Evolutionary conservation across 2,329 filamentous ascomycete genomes (phyloP), one percentile per base, ranked within the genome.

Genomic region (Metarhizium anisopliae): DNA sequence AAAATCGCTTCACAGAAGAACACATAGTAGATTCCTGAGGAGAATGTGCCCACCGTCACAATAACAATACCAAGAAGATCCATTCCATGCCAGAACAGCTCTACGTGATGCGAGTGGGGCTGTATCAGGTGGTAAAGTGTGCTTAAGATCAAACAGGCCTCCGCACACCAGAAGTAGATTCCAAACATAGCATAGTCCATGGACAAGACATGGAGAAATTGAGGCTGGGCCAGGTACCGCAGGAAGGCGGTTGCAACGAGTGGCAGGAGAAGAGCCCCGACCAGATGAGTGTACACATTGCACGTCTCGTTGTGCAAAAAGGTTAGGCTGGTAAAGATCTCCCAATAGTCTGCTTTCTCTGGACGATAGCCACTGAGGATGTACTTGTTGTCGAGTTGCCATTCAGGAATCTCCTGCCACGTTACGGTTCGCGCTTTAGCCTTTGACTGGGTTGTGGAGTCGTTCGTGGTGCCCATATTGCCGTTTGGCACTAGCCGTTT

Each of bases 1-100:
- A 59, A 54, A 18, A 25, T 20, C 3, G 50, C 50, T 54, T 61
- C 43, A 10, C 58, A 62, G 47, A 57, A 52, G 54, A 54, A 61
- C 13, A 61, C 56, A 47, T 61, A 60, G 43, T 60, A 62, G 49
- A 60, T 61, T 18, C 58, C 60, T 0, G 60, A 54, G 11, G 57
- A 52, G 51, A 62, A 60, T 30, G 58, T 60, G 20, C 60, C 60
- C 38, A 59, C 52, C 2, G 55, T 59, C n/a, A 59, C 53, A 30
- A 60, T 53, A 11, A 62, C 56, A 36, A 62, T 61, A n/a, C 60
- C 60, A 32, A 61, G 45, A 18, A 61, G 42, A 59, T 62, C 20
- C 20, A 20, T 20, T 20, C 20, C 20, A 20, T 20, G 20, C 20
- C 20, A 20, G 20, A 20, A 20, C 20, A 20, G 20, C 43, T 61